A percentile compares a stretch with the other conserved stretches of the same genome.
These are phyloP conservation scores for Cyclotella atomus DNA, from an alignment of 108 stramenopile species.

Conservation along the genomic window DNA sequence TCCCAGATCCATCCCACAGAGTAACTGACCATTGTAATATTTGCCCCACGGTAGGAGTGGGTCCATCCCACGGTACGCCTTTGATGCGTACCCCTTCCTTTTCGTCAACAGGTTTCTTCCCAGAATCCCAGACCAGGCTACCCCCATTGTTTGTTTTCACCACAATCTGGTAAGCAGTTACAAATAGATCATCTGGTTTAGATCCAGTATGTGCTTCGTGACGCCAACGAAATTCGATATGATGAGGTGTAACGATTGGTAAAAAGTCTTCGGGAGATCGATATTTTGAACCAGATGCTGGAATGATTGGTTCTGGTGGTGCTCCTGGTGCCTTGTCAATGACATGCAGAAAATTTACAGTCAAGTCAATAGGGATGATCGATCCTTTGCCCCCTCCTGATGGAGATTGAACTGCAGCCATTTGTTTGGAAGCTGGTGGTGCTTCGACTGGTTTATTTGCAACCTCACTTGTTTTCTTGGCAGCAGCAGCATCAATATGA, in stretches of 20 bases:
- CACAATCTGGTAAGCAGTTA: conserved; percentile 22
- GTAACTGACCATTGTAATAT: conserved; percentile 18
- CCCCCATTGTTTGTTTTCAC: not conserved
- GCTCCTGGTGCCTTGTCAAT: conserved; percentile 38
- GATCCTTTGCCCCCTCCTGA: conserved; percentile 8
- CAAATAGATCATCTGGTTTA: conserved; percentile 11
- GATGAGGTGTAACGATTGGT: conserved; percentile 26
- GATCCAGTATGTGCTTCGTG: conserved; percentile 27
- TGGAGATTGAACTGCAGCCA: too few relatives aligned
- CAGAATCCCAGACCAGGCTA: conserved; percentile 10
- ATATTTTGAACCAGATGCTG: not conserved
- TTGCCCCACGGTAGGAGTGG: not conserved
- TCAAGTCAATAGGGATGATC: conserved; percentile 31
- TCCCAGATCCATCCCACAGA: conserved; percentile 2
- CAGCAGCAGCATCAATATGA: not conserved
- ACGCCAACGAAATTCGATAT: conserved; percentile 31
- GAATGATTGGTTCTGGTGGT: conserved; percentile 25
- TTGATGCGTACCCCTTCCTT: not conserved
- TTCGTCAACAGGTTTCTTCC: conserved; percentile 1
- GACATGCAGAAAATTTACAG: conserved; percentile 29
- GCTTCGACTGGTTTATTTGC: not conserved
- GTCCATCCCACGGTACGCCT: not conserved
- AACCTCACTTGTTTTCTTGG: not conserved
- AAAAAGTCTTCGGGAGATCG: conserved; percentile 32
- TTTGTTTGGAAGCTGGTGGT: too few relatives aligned